Base-by-base conservation (phyloP, 352 stramenopile genomes). In the Phytophthora citricola region DNA sequence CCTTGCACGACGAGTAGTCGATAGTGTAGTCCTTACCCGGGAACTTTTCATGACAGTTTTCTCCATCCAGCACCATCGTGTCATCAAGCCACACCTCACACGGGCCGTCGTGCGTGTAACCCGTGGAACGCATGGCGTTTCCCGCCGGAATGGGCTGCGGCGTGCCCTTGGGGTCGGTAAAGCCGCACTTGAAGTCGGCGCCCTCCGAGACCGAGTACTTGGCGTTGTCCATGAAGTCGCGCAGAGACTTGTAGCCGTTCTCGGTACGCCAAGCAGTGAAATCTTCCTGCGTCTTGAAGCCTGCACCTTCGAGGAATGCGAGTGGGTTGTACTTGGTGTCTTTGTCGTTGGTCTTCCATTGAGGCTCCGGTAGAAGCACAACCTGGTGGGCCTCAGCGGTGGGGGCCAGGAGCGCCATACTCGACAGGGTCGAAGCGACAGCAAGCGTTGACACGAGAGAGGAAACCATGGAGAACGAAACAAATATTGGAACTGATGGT, bases 261-360 rank as follows among this genome's bases (percentile, higher is more conserved):
- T 50, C 50, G 39, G 52, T 48, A 24, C 67, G 63, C 58, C 63
- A 85, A 2, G 29, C 53, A n/a, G 65, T 69, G 26, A 81, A 76
- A 40, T 86, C 77, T n/a, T 41, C 55, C 2, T 66, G 69, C 20
- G 69, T 81, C 24, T 66, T 67, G 58, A 71, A 79, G 15, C 69
- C 72, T 53, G 80, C 71, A 44, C 65, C 65, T 52, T 83, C 77
- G 9, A 83, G 72, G 65, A 81, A 81, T 20, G 72, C 74, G 27
- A 79, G 54, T 9, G 74, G 77, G n/a, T 76, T 73, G 62, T 76
- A 72, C 61, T 76, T 58, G 51, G 67, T 66, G n/a, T 72, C 64
- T n/a, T 51, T 60, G 34, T 58, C 56, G 29, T 63, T 27, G 15
- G 71, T 68, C 7, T 43, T 81, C 56, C 61, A 81, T 47, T 73